phyloP scores from a whole-genome alignment of 495 filamentous ascomycete species.

The Penicillium flavigenum region DNA sequence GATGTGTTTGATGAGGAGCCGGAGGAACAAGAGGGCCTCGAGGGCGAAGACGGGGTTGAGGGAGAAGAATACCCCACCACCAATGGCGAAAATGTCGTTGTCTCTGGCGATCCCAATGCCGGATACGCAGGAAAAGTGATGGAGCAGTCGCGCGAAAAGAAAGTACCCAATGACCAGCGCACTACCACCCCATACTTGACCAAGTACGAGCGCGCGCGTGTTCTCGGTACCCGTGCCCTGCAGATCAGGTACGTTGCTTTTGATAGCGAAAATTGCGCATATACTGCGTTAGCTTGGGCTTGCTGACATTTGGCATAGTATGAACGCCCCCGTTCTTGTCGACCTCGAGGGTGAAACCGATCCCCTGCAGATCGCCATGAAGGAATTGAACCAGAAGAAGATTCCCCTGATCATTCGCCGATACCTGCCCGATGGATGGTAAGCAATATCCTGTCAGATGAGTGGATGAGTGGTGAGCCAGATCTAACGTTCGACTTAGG shows the following conservation, averaged over 20 bases:
- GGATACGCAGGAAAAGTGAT: constrained; percentile 53
- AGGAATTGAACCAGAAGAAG: constrained; percentile 97
- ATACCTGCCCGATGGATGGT: constrained; percentile 97
- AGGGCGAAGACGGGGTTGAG: constrained; percentile 43
- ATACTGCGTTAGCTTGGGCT: constrained; percentile 3
- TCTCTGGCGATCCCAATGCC: constrained; percentile 73
- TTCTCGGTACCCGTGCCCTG: constrained; percentile 86
- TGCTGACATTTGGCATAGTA: constrained; percentile 52
- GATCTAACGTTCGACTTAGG: constrained; percentile 44
- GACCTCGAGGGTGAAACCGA: constrained; percentile 98
- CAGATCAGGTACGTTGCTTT: constrained; percentile 81
- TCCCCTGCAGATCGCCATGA: constrained; percentile 93
- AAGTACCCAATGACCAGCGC: constrained; percentile 83
- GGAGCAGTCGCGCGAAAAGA: constrained; percentile 76
- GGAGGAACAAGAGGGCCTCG: constrained; percentile 48
- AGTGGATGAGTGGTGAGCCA: background rate
- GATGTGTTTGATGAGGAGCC: constrained; percentile 66
- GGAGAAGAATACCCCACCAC: constrained; percentile 52
- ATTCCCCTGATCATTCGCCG: constrained; percentile 91
- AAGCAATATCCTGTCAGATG: constrained; percentile 41
- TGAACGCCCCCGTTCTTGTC: constrained; percentile 96
- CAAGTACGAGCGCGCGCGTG: constrained; percentile 93
- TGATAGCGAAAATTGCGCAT: constrained; percentile 5
- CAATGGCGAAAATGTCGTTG: constrained; percentile 61
- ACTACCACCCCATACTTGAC: constrained; percentile 98